Percentiles rank a stretch among this genome's conserved stretches.
Evolutionary conservation across 1,284 basidiomycete genomes (phyloP).

Genomic region (Hemileia vastatrix): DNA sequence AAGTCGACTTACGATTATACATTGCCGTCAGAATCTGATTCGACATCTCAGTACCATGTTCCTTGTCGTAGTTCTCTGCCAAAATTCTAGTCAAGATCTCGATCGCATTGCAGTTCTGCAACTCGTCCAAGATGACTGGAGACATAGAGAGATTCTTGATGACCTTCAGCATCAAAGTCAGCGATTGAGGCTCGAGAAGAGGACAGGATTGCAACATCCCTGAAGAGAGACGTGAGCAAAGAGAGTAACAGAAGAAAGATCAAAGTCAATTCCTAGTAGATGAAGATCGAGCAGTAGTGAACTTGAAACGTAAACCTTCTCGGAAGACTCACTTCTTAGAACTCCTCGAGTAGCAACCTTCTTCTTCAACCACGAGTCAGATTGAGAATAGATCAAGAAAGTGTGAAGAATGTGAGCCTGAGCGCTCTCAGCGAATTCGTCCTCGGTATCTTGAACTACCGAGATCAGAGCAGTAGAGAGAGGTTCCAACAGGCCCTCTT

Average conservation of each 20-base stretch:
- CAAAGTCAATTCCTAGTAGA: neutral
- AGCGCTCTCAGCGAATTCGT: conserved; percentile 29
- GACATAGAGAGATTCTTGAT: conserved; percentile 40
- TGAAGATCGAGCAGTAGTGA: neutral
- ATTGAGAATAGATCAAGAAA: conserved; percentile 36
- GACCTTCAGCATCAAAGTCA: conserved; percentile 35
- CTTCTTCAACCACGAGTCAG: conserved; percentile 35
- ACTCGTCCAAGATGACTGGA: conserved; percentile 33
- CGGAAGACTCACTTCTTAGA: conserved; percentile 26
- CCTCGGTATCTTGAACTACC: conserved; percentile 32
- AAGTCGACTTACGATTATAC: conserved; percentile 30
- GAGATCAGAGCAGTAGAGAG: conserved; percentile 31
- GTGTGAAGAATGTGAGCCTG: conserved; percentile 36
- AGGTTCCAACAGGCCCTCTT: conserved; percentile 37
- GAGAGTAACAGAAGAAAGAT: neutral
- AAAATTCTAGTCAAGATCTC: conserved; percentile 34
- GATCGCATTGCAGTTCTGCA: conserved; percentile 39
- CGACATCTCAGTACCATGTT: conserved; percentile 35
- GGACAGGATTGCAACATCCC: neutral
- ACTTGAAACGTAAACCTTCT: too few relatives aligned
- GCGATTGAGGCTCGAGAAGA: conserved; percentile 26
- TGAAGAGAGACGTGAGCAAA: neutral
- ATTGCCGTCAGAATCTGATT: conserved; percentile 40
- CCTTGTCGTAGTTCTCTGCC: conserved; percentile 29
- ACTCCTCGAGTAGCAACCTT: conserved; percentile 34